Conservation (phyloP, 192 early-diverging fungal genomes). For the Cladochytrium replicatum region DNA sequence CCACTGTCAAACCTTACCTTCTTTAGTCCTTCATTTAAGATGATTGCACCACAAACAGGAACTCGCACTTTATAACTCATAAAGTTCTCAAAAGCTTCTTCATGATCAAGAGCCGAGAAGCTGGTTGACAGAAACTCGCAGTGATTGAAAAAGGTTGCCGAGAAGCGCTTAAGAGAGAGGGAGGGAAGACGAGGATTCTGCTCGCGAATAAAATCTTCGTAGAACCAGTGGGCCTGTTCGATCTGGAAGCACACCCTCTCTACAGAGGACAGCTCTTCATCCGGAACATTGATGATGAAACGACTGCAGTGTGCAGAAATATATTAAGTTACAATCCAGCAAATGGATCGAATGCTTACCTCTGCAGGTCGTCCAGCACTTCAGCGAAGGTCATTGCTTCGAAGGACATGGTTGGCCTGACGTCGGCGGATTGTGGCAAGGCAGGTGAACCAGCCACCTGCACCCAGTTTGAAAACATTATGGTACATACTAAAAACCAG, state of each 20-base stretch:
- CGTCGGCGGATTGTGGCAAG: no score
- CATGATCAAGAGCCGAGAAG: constrained; percentile 69
- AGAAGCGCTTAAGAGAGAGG: constrained; percentile 50
- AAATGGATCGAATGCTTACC: constrained; percentile 20
- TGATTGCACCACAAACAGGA: constrained; percentile 81
- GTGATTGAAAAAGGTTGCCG: constrained; percentile 58
- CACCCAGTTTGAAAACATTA: no score
- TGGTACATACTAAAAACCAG: no score
- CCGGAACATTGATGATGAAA: constrained; percentile 85
- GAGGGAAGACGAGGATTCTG: constrained; percentile 57
- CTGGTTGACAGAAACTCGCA: constrained; percentile 68
- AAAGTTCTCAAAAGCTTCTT: constrained; percentile 70
- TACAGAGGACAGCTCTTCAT: constrained; percentile 69
- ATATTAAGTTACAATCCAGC: not conserved
- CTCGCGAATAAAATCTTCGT: constrained; percentile 81
- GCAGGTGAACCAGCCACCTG: no score
- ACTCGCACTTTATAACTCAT: constrained; percentile 79
- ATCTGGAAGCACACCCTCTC: constrained; percentile 86
- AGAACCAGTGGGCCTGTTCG: constrained; percentile 88
- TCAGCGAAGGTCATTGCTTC: constrained; percentile 63
- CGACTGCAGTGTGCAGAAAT: constrained; percentile 36
- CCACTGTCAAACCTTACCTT: constrained; percentile 20
- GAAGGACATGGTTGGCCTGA: no score
- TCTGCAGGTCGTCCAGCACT: constrained; percentile 67
- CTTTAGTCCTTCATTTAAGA: constrained; percentile 62